Percentiles rank a stretch among this genome's conserved stretches.
These are phyloP conservation scores for Croton setiger DNA, from an alignment of 441 rosid species.

Conservation along the genomic window DNA sequence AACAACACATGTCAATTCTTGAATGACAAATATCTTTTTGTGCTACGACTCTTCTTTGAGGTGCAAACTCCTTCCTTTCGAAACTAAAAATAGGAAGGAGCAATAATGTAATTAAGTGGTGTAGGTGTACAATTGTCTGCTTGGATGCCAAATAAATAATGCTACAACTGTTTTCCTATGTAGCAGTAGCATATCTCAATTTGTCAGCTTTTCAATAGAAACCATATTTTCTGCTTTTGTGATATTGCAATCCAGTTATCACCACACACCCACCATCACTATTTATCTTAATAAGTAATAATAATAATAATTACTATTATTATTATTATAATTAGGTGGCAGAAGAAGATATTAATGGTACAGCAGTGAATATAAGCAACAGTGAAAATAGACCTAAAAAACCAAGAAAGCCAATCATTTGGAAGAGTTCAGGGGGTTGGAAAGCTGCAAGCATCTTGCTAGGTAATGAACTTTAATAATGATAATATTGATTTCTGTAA, in stretches of 20 bases:
- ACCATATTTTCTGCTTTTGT: background rate
- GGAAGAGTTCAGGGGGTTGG: constrained; percentile 63
- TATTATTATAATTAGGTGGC: constrained; percentile 25
- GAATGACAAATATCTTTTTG: background rate
- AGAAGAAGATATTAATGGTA: constrained; percentile 22
- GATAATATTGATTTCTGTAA: too few species aligned
- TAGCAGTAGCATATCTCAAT: too few species aligned
- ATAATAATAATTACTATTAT: constrained; percentile 7
- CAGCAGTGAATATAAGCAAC: constrained; percentile 2
- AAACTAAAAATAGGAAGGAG: too few species aligned
- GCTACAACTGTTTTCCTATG: constrained; percentile 3
- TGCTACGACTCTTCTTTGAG: too few species aligned
- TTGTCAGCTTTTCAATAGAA: background rate
- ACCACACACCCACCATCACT: background rate
- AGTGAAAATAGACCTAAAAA: constrained; percentile 7
- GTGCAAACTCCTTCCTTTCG: background rate
- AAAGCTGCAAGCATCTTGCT: constrained; percentile 53
- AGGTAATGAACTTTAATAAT: constrained; percentile 30
- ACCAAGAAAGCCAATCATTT: background rate
- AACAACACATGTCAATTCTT: background rate
- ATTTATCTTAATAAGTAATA: too few species aligned
- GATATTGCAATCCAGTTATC: constrained; percentile 4
- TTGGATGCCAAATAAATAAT: background rate
- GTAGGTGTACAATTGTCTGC: too few species aligned
- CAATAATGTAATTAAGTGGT: too few species aligned